phyloP scores from a whole-genome alignment of 2,329 filamentous ascomycete genomes.

The Microcyclosporella mali region DNA sequence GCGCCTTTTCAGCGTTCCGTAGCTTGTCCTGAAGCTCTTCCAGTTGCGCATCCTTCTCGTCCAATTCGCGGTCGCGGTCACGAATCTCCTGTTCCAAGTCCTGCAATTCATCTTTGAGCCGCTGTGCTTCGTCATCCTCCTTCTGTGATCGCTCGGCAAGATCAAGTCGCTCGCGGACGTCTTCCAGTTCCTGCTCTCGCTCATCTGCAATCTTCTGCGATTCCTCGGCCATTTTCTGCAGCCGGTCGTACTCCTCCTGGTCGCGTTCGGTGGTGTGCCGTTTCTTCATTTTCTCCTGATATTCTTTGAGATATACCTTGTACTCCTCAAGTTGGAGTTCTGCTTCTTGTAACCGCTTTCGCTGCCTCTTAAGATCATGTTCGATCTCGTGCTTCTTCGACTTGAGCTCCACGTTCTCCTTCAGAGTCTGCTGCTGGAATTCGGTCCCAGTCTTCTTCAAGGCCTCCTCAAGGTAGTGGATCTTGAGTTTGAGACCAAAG shows the following conservation, averaged over 20 bases:
- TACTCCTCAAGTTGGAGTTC: constrained; percentile 84
- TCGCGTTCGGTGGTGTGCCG: constrained; percentile 65
- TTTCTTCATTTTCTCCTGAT: constrained; percentile 73
- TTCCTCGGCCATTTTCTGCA: constrained; percentile 41
- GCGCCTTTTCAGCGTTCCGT: constrained; percentile 23
- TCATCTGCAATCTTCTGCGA: constrained; percentile 34
- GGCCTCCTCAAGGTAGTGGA: constrained; percentile 91
- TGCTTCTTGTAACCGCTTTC: constrained; percentile 73
- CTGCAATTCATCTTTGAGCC: constrained; percentile 46
- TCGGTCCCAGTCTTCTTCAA: constrained; percentile 80
- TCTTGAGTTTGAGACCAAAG: constrained; percentile 92
- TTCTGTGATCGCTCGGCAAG: constrained; percentile 32
- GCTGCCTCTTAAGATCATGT: constrained; percentile 76
- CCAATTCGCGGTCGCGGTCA: constrained; percentile 35
- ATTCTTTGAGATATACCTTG: constrained; percentile 70
- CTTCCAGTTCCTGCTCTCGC: constrained; percentile 40
- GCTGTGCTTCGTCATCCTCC: constrained; percentile 25
- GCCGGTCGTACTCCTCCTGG: constrained; percentile 52
- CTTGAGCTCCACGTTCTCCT: constrained; percentile 94
- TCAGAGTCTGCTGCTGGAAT: constrained; percentile 80
- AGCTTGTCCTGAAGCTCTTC: constrained; percentile 40
- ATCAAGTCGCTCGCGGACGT: constrained; percentile 37
- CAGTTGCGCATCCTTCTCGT: constrained; percentile 46
- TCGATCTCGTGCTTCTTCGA: constrained; percentile 87
- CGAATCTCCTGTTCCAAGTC: constrained; percentile 49